These are phyloP conservation scores for Francoa sonchifolia DNA, from an alignment of 441 rosid genomes.

Conservation along the genomic window DNA sequence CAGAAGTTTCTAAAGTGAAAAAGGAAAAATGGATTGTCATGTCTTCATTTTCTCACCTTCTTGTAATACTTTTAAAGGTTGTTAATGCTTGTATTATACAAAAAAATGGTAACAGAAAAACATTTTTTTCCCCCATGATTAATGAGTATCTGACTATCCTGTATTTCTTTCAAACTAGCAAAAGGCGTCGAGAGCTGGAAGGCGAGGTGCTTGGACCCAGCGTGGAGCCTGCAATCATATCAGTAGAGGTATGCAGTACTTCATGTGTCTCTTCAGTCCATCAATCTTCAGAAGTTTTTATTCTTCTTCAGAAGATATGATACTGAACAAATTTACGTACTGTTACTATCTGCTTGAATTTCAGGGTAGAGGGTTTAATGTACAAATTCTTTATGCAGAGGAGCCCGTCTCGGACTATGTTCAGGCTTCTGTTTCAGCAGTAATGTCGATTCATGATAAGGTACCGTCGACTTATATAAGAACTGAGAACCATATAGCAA, in stretches of 20 bases:
- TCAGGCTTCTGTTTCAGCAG: conserved; percentile 66
- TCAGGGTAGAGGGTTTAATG: conserved; percentile 93
- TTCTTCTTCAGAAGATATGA: conserved; percentile 1
- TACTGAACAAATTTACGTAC: conserved; percentile 2
- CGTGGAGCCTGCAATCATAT: conserved; percentile 79
- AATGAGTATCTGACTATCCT: conserved; percentile 6
- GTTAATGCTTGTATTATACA: too few species aligned
- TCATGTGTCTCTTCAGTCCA: background rate
- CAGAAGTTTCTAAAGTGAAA: too few species aligned
- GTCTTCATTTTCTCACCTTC: too few species aligned
- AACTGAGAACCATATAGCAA: background rate
- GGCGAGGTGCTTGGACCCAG: conserved; percentile 28
- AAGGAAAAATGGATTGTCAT: too few species aligned
- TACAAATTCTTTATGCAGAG: conserved; percentile 64
- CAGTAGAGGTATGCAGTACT: conserved; percentile 57
- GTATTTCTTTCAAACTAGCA: conserved; percentile 25
- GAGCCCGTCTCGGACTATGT: conserved; percentile 89
- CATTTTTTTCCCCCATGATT: background rate
- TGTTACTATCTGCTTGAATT: conserved; percentile 9
- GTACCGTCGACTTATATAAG: conserved; percentile 22
- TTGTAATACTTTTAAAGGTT: too few species aligned
- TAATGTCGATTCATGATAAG: conserved; percentile 63
- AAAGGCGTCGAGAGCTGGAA: conserved; percentile 38
- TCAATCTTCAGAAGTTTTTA: background rate
- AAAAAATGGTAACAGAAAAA: too few species aligned